Evolutionary conservation across 345 rosid genomes (phyloP), one percentile per base, ranked within the genome.

Genomic region (Balakata baccata): DNA sequence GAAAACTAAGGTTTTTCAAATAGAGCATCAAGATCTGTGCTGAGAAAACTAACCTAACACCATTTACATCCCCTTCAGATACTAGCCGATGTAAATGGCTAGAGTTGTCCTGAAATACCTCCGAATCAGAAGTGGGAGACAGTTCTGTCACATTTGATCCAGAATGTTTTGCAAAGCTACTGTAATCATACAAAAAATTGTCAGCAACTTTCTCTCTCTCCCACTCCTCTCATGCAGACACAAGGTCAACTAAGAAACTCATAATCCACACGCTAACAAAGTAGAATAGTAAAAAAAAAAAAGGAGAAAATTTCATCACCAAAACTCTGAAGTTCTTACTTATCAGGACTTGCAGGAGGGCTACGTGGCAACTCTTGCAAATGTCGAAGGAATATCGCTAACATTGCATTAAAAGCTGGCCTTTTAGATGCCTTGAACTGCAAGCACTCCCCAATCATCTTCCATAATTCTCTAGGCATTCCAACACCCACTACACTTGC

Each of bases 401-500:
- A 85, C 96, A 95, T 92, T 74, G 96, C 89, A 86, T 84, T 88
- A 78, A 95, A 95, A 52, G 88, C 85, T 41, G 98, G 99, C 72
- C 98, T 89, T 82, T 84, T 95, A 0, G 94, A 81, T 5, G 97
- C 94, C 83, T 92, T 95, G 85, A 89, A 92, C 83, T 91, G 98
- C 70, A 95, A 88, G 79, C 99, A 95, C 69, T 95, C 99, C 18
- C 99, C 99, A 79, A 95, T 89, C 99, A 92, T 95, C 85, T 87
- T 92, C 99, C 98, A 95, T 80, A 95, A 76, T 72, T 92, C 97
- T 73, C 97, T 81, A 11, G 98, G 99, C 72, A 95, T 86, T 78
- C 99, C 99, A 77, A 91, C 97, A 74, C 99, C 99, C 10, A 95
- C 97, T 51, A 95, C 95, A 84, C 97, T 90, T 57, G 93, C 89